phyloP scores from a whole-genome alignment of 148 eudicot species.

The Chenopodium formosanum region DNA sequence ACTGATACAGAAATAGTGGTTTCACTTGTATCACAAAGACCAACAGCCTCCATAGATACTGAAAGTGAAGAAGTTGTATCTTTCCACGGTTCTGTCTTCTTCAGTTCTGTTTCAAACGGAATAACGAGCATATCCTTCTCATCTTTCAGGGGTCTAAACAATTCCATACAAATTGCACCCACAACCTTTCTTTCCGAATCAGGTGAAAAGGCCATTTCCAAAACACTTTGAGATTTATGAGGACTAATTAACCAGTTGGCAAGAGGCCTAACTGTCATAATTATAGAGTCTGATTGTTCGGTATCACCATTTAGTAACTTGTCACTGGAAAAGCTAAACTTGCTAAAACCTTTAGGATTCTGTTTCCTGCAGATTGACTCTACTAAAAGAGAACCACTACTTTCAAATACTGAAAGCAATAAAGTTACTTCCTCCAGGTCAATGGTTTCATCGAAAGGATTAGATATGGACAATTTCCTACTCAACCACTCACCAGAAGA shows the following conservation, averaged over 20 bases:
- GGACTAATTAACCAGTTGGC: slow-evolving; percentile 58
- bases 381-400: slow-evolving; percentile 37
- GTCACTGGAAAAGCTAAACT: slow-evolving; percentile 22
- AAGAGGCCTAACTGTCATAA: slow-evolving; percentile 58
- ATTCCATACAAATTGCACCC: slow-evolving; percentile 58
- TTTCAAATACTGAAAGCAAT: slow-evolving; percentile 46
- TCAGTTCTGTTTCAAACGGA: slow-evolving; percentile 59
- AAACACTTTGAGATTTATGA: slow-evolving; percentile 44
- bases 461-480: slow-evolving; percentile 55
- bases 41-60: slow-evolving; percentile 42
- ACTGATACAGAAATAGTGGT: slow-evolving; percentile 48
- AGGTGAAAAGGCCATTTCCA: slow-evolving; percentile 48
- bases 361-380: slow-evolving; percentile 47
- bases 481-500: slow-evolving; percentile 59
- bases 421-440: slow-evolving; percentile 63
- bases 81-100: slow-evolving; percentile 22
- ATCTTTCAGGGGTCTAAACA: slow-evolving; percentile 41
- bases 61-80: slow-evolving; percentile 33
- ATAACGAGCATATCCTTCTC: slow-evolving; percentile 46
- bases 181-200: slow-evolving; percentile 36
- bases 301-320: slow-evolving; percentile 36
- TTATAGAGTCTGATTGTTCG: slow-evolving; percentile 33
- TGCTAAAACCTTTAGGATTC: slow-evolving; percentile 24
- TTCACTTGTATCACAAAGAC: slow-evolving; percentile 42
- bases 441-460: slow-evolving; percentile 66